phyloP scores from a whole-genome alignment of 257 asterid species.

The Scutellaria galericulata region DNA sequence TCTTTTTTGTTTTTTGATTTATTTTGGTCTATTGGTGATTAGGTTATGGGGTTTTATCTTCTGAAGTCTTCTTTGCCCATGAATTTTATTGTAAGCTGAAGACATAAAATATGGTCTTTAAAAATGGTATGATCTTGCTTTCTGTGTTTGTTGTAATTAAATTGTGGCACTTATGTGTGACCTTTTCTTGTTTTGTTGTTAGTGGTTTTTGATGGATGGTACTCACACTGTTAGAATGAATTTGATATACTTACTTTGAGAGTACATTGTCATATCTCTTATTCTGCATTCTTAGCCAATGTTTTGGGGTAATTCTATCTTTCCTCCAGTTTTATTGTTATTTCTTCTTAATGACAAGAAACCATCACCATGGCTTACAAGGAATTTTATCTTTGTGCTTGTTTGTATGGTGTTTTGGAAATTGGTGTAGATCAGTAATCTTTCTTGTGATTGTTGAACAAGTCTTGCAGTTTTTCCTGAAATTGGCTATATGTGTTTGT shows the following conservation, averaged over 20 bases:
- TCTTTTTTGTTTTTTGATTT: neutral
- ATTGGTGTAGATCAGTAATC: neutral
- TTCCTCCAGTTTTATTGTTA: neutral
- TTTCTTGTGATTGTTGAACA: conserved; percentile 2
- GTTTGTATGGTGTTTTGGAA: neutral
- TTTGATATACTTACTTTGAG: neutral
- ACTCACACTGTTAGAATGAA: neutral
- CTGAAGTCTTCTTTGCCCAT: neutral
- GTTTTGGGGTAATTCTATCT: neutral
- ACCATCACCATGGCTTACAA: neutral
- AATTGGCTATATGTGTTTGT: neutral
- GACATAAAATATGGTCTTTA: neutral
- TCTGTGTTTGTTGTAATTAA: neutral
- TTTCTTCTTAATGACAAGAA: neutral
- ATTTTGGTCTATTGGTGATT: neutral
- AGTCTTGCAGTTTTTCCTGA: neutral
- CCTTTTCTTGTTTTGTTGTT: conserved; percentile 10
- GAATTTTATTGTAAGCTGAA: neutral
- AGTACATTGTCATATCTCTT: neutral
- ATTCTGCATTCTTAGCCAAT: neutral
- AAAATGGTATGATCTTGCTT: conserved; percentile 2
- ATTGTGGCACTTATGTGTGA: too few relatives aligned
- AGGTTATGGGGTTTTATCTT: neutral
- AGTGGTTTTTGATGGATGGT: neutral
- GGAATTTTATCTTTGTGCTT: neutral